Base-by-base conservation (phyloP, 352 stramenopile genomes). In the Globisporangium radiosum region DNA sequence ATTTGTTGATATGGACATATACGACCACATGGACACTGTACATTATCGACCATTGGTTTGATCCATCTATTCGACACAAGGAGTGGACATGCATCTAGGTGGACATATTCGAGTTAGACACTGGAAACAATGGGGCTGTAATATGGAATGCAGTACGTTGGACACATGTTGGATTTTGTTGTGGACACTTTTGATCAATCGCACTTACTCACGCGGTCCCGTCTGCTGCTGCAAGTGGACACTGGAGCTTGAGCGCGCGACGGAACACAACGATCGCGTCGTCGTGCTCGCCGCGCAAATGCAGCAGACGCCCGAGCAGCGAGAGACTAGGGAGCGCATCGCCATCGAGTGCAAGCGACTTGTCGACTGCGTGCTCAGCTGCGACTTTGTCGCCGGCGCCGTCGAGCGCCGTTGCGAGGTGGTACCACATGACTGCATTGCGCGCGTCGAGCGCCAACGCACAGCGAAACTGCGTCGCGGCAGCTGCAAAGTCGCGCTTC, bases 241-340 rank as follows among this genome's bases (percentile, higher is more conserved):
- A 81, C 47, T 90, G 80, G 48, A 90, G 55, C 50, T 76, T 75
- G 5, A 90, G 65, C 11, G 76, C 80, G 52, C 69, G 61, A 1
- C 80, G 73, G 62, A 88, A 90, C 8, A 88, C 76, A 8, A 70
- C 59, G 48, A 90, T 90, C 2, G 80, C 80, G 56, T 90, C 76
- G 38, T 90, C 80, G 44, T 90, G 80, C 40, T 88, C 74, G 13
- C 80, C 80, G 8, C 78, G 72, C 36, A 76, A 48, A 51, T 90
- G 77, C 56, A 90, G 65, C 57, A 90, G 60, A 44, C 85, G 85
- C 0, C 80, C 80, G 2, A 88, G 58, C 6, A 90, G 63, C 17
- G 77, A 90, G 1, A 90, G 57, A 1, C 76, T 76, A n/a, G 73
- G 65, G 15, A 88, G 66, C 19, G 76, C 85, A 5, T 68, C 51